Conservation (phyloP, 1,284 basidiomycete genomes). For the Fereydounia khargensis region DNA sequence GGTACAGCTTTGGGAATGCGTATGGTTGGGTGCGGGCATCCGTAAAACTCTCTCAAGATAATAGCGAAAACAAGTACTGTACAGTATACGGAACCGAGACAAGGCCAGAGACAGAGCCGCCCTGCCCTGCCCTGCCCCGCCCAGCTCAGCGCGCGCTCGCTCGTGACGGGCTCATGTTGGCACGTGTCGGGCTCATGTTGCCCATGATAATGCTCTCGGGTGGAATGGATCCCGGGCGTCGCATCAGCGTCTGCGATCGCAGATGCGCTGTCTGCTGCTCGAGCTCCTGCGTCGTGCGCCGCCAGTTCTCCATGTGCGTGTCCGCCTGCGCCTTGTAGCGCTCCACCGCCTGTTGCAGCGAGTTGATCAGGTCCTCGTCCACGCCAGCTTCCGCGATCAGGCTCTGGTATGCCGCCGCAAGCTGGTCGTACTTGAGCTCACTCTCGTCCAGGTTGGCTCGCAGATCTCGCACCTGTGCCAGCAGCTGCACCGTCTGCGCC, state of each 20-base stretch:
- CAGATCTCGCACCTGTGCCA: slow-evolving; percentile 79
- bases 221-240: slow-evolving; percentile 12
- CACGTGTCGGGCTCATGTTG: slow-evolving; percentile 12
- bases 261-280: slow-evolving; percentile 18
- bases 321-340: slow-evolving; percentile 42
- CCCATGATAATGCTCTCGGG: slow-evolving; percentile 3
- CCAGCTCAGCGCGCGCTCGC: too few species aligned
- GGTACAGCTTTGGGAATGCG: too few species aligned
- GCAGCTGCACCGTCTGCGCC: slow-evolving; percentile 74
- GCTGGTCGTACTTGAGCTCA: slow-evolving; percentile 60
- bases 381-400: slow-evolving; percentile 34
- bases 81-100: too few species aligned
- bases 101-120: too few species aligned
- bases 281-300: slow-evolving; percentile 24
- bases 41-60: too few species aligned
- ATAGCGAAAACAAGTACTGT: too few species aligned
- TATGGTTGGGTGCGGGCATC: too few species aligned
- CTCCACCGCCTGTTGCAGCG: slow-evolving; percentile 25
- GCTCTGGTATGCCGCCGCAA: slow-evolving; percentile 23
- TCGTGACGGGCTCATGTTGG: neutral
- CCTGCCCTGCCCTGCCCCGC: too few species aligned
- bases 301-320: slow-evolving; percentile 38
- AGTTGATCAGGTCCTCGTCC: slow-evolving; percentile 27
- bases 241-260: slow-evolving; percentile 2
- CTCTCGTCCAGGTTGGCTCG: slow-evolving; percentile 76